Evolutionary conservation across 495 filamentous ascomycete species (phyloP).

Genomic region (Cenococcum geophilum): DNA sequence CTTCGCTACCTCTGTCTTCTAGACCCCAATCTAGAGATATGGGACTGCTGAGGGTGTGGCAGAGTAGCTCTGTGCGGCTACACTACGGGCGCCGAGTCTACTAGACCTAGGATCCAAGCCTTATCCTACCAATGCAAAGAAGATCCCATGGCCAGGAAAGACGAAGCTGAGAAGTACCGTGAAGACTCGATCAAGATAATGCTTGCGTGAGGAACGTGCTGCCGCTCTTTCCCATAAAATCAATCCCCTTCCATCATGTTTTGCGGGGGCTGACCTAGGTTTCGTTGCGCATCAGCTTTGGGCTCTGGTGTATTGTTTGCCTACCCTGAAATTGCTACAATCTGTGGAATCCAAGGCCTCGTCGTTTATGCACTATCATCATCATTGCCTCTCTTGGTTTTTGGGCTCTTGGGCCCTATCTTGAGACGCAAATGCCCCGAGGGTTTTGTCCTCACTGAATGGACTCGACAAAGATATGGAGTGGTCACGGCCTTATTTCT

Average conservation of each 20-base stretch:
- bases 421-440: slow-evolving; percentile 67
- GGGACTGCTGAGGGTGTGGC: slow-evolving; percentile 4
- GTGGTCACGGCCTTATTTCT: slow-evolving; percentile 57
- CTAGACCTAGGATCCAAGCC: slow-evolving; percentile 2
- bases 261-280: slow-evolving; percentile 33
- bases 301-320: slow-evolving; percentile 73
- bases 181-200: slow-evolving; percentile 92
- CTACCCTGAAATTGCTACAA: slow-evolving; percentile 73
- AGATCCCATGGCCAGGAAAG: slow-evolving; percentile 33
- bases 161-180: slow-evolving; percentile 87
- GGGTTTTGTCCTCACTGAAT: slow-evolving; percentile 74
- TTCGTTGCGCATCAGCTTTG: slow-evolving; percentile 50
- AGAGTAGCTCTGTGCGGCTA: slow-evolving; percentile 53
- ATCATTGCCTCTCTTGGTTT: slow-evolving; percentile 59
- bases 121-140: slow-evolving; percentile 33
- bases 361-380: slow-evolving; percentile 65
- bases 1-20: background rate
- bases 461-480: slow-evolving; percentile 69
- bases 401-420: slow-evolving; percentile 63
- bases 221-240: slow-evolving; percentile 54
- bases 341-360: slow-evolving; percentile 67
- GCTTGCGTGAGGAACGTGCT: slow-evolving; percentile 91
- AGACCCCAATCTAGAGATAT: background rate
- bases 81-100: slow-evolving; percentile 75
- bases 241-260: slow-evolving; percentile 12